Evolutionary conservation across 441 rosid species (phyloP), one percentile per base, ranked within the genome.

Genomic region (Pelargonium myrrhifolium): DNA sequence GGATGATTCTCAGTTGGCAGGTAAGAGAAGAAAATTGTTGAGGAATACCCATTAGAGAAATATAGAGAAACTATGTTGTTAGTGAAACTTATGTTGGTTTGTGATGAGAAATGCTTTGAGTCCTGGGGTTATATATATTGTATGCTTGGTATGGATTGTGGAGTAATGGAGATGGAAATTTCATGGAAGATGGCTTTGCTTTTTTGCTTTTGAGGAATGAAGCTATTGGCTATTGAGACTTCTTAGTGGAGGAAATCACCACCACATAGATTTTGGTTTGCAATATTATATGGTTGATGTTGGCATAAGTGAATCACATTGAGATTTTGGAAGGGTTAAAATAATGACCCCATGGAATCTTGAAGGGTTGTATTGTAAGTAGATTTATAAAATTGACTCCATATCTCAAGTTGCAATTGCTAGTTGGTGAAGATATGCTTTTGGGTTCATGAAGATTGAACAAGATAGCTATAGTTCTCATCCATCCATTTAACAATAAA

Each of bases 1-100:
- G 82, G 53, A 78, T 35, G 78, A 92, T 78, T 72, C 61, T 82
- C 64, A 92, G 72, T 72, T 92, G 76, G 68, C 82, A 86, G 66
- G 76, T 75, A 72, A 84, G 80, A 63, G 84, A 78, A 40, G 80
- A 61, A 55, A 64, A 56, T 37, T 17, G 65, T 53, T 65, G 73
- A 75, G 68, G 35, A 68, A 68, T 47, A 70, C 78, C 87, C 90
- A 83, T 59, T 64, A 47, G 64, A 43, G 37, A 18, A 24, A 11
- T 2, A 10, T 40, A 4, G 45, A 40, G 45, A 40, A 10, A 40
- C 45, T 40, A 10, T 6, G 45, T 40, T 40, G 11, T 40, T 40
- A 4, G 7, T 5, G 6, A 1, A n/a, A n/a, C n/a, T n/a, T n/a
- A n/a, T 4, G 0, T 39, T 39, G 43, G 1, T 39, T 40, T 0